Percentiles rank a stretch among this genome's conserved stretches.
These are phyloP conservation scores for Sherardia arvensis DNA, from an alignment of 257 asterid genomes.

Conservation along the genomic window DNA sequence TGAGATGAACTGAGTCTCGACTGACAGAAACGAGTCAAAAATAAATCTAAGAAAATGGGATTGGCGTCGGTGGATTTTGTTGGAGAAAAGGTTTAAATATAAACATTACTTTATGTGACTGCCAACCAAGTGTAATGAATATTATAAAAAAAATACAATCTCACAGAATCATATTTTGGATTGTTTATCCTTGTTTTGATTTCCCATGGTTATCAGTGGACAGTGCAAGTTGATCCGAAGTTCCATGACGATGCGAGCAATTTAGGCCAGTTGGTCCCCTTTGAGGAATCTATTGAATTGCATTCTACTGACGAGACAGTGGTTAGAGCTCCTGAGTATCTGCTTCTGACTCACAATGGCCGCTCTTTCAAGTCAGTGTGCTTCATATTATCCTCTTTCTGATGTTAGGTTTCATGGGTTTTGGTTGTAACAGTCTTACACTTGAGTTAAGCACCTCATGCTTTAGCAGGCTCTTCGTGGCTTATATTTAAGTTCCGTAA, in stretches of 20 bases:
- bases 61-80: neutral
- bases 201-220: conserved; percentile 53
- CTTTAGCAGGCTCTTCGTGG: neutral
- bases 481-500: neutral
- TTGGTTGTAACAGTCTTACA: neutral
- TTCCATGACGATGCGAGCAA: conserved; percentile 94
- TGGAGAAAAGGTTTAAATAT: neutral
- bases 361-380: conserved; percentile 83
- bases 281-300: conserved; percentile 75
- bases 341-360: conserved; percentile 87
- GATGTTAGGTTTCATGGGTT: neutral
- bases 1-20: neutral
- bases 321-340: conserved; percentile 86
- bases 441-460: neutral
- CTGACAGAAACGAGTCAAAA: neutral
- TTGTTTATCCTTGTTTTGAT: conserved; percentile 13
- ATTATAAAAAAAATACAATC: neutral
- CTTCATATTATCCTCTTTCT: conserved; percentile 18
- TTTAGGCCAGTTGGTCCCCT: conserved; percentile 86
- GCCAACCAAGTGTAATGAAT: neutral
- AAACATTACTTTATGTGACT: neutral
- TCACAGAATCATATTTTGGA: neutral
- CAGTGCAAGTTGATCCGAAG: conserved; percentile 79
- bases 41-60: too few species aligned
- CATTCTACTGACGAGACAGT: conserved; percentile 59